phyloP scores from a whole-genome alignment of 768 basidiomycete species.

The Lactifluus rugatus region DNA sequence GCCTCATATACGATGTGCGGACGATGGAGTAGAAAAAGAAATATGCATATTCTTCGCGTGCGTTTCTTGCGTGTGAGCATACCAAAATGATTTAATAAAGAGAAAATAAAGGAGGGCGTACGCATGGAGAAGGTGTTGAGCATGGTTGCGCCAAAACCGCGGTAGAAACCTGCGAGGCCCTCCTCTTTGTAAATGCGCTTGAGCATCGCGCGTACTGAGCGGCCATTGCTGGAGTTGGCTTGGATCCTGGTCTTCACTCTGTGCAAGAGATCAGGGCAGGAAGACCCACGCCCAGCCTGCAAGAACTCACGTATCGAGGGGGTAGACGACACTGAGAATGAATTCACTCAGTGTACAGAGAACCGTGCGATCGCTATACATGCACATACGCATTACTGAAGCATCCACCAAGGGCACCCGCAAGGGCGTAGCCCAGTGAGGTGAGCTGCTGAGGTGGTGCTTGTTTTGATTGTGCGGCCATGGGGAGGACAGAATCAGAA shows the following conservation, averaged over 20 bases:
- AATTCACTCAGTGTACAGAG: neutral
- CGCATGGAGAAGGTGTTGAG: constrained; percentile 97
- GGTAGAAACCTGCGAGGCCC: constrained; percentile 75
- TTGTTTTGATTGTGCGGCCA: constrained; percentile 35
- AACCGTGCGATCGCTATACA: neutral
- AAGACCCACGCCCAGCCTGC: neutral
- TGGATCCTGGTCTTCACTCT: constrained; percentile 96
- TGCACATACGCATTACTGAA: constrained; percentile 81
- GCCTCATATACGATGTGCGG: constrained; percentile 69
- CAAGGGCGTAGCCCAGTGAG: constrained; percentile 81
- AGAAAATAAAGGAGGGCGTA: constrained; percentile 32
- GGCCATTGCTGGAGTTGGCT: constrained; percentile 52
- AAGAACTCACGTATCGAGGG: constrained; percentile 60
- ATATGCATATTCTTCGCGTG: constrained; percentile 82
- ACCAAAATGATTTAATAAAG: neutral
- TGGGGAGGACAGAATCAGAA: constrained; percentile 13
- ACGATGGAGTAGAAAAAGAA: constrained; percentile 98
- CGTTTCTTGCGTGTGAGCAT: neutral
- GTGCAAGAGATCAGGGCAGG: neutral
- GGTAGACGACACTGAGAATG: constrained; percentile 70
- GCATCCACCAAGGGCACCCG: constrained; percentile 88
- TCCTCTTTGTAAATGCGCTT: constrained; percentile 67
- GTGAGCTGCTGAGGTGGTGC: constrained; percentile 55
- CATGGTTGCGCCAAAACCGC: constrained; percentile 94
- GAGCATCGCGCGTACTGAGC: constrained; percentile 56